Base-by-base conservation (phyloP, 2,329 filamentous ascomycete species). In the Aspergillus versicolor region DNA sequence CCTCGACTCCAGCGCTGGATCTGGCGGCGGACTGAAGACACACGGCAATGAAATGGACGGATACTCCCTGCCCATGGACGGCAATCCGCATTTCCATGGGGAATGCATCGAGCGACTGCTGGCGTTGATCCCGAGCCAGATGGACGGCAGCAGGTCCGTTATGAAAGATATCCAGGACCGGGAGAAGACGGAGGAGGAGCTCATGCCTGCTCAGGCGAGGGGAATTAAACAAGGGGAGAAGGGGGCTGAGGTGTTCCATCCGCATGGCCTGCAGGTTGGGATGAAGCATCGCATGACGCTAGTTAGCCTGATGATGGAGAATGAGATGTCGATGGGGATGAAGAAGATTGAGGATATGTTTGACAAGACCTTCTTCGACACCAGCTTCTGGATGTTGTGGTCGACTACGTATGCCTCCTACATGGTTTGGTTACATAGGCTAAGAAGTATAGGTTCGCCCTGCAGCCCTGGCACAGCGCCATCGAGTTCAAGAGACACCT, bases 21-120 rank as follows among this genome's bases (percentile, higher is more conserved):
- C 69, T 0, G 73, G 72, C n/a, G 72, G 74, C 9, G 72, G 66
- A 2, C 63, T 75, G 44, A 65, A 69, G 53, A 63, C 61, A 6
- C 58, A 65, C 9, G 65, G 70, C 2, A 62, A 66, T 51, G 61
- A 67, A 4, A 59, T 64, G 15, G 64, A 73, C 43, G 72, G 72
- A 3, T 75, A 73, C 47, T 62, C 73, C 47, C 67, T 75, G 22
- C 70, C 66, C 38, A 67, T 68, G 11, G 71, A 69, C 17, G 65
- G 70, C 40, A 67, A 70, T 52, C 70, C 73, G 52, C 68, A 73
- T 50, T 68, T 66, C 47, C 68, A 74, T 38, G 74, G 70, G 40
- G 65, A 66, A 42, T 75, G 73, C 50, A 61, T 74, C 17, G 69
- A 68, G 55, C 63, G 73, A 15, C 65, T 75, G 11, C 68, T 73